Percentiles rank a stretch among this genome's conserved stretches.
Evolutionary conservation across 371 early-diverging fungal species (phyloP).

Genomic region (Mucor sp.): DNA sequence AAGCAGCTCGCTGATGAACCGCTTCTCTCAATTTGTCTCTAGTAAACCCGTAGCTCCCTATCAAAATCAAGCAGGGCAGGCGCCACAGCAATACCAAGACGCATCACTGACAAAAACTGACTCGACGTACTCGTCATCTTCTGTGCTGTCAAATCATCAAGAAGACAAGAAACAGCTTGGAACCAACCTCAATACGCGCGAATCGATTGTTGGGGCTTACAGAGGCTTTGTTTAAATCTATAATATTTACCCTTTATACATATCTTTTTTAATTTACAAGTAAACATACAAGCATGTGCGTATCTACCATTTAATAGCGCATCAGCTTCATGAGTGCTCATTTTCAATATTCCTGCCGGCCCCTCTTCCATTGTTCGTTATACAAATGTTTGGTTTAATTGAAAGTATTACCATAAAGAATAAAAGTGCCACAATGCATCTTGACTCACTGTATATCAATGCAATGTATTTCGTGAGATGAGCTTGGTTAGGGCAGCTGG

Average conservation of each 20-base stretch:
- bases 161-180: conserved; percentile 1
- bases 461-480: too few relatives aligned
- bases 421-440: too few relatives aligned
- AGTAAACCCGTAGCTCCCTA: conserved; percentile 19
- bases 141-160: neutral
- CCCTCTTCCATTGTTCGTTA: neutral
- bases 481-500: neutral
- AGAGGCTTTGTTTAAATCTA: conserved; percentile 14
- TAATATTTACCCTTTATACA: neutral
- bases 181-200: neutral
- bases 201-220: conserved; percentile 4
- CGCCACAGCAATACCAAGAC: neutral
- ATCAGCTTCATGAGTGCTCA: neutral
- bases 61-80: neutral
- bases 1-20: conserved; percentile 29
- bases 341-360: neutral
- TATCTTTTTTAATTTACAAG: neutral
- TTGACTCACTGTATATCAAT: too few relatives aligned
- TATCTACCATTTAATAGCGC: neutral
- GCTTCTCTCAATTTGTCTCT: conserved; percentile 42
- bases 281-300: neutral
- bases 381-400: too few relatives aligned
- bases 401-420: too few relatives aligned
- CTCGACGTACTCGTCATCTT: neutral
- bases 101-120: neutral